Conservation (phyloP, 192 early-diverging fungal species). For the Geranomyces michiganensis region DNA sequence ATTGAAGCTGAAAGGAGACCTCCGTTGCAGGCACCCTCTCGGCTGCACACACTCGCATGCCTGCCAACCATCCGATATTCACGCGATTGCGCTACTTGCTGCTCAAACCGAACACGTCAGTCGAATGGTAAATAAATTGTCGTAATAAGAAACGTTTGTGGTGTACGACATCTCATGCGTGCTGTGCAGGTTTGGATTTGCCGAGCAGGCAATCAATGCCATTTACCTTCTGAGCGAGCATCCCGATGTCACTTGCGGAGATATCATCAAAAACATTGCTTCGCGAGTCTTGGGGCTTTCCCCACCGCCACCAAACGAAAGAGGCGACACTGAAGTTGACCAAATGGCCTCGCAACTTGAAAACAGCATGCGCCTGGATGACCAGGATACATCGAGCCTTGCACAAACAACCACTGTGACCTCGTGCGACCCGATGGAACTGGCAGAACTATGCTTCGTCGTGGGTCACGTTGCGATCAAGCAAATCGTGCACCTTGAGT, state of each 20-base stretch:
- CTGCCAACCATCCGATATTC: slow-evolving; percentile 63
- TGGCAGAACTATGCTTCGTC: slow-evolving; percentile 87
- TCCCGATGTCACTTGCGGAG: slow-evolving; percentile 79
- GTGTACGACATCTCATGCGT: too few relatives aligned
- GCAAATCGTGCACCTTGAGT: slow-evolving; percentile 94
- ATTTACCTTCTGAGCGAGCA: slow-evolving; percentile 89
- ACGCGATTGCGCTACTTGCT: slow-evolving; percentile 55
- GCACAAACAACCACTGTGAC: slow-evolving; percentile 4
- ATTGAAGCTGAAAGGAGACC: too few relatives aligned
- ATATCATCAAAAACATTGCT: slow-evolving; percentile 74
- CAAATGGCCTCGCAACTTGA: slow-evolving; percentile 23
- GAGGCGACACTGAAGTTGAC: slow-evolving; percentile 25
- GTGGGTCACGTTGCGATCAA: slow-evolving; percentile 96
- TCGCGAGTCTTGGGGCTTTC: slow-evolving; percentile 59
- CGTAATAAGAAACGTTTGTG: too few relatives aligned
- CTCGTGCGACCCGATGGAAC: slow-evolving; percentile 64
- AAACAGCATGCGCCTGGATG: slow-evolving; percentile 1
- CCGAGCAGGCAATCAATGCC: slow-evolving; percentile 93
- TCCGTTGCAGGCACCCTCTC: slow-evolving; percentile 43
- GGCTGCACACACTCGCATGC: slow-evolving; percentile 41
- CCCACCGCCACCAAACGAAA: neutral
- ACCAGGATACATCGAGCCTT: slow-evolving; percentile 29
- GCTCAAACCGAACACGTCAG: slow-evolving; percentile 18
- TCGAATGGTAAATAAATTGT: slow-evolving; percentile 40
- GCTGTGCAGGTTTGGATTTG: slow-evolving; percentile 78